Evolutionary conservation across 371 early-diverging fungal species (phyloP), one percentile per base, ranked within the genome.

Genomic region (Blakeslea trispora): DNA sequence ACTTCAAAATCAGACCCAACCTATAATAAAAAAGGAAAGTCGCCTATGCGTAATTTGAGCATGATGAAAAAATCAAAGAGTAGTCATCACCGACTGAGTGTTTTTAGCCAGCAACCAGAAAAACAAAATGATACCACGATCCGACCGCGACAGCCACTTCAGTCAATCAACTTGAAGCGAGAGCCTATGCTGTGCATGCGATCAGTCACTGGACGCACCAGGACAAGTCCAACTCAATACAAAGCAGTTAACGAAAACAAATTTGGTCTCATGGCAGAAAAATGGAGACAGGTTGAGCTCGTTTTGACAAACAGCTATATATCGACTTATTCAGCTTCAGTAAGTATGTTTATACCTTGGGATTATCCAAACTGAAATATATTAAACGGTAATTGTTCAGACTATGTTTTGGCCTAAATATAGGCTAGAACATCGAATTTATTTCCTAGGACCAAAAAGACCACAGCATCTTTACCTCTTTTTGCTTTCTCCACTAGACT

Each of bases 401-500:
- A 42, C 53, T 5, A 23, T 60, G 6, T 58, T 57, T 32, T 77
- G 77, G 77, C 77, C 77, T 0, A 56, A 50, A 15, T 56, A 61
- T 40, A 57, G 60, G 14, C 28, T 69, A 13, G 71, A 73, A 14
- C 52, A 71, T 40, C 50, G 54, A 0, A 49, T 77, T 0, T 41
- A 35, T 17, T 49, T 77, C 22, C 18, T 53, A 14, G 66, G 61
- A 4, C 10, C 49, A 3, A 45, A 51, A 2, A 68, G 44, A n/a
- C 61, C 51, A 2, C 45, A 53, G 15, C 19, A 46, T 4, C 46
- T 73, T 2, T 55, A 59, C 1, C 22, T 77, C 1, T 66, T 47
- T 11, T 46, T 78, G 5, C 31, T 69, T 2, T 78, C 79, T 2
- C 63, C 75, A 0, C 34, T 78, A 31, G 79, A 78, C 47, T 78